Evolutionary conservation across 768 basidiomycete genomes (phyloP), one percentile per base, ranked within the genome.

Genomic region (Imleria badia): DNA sequence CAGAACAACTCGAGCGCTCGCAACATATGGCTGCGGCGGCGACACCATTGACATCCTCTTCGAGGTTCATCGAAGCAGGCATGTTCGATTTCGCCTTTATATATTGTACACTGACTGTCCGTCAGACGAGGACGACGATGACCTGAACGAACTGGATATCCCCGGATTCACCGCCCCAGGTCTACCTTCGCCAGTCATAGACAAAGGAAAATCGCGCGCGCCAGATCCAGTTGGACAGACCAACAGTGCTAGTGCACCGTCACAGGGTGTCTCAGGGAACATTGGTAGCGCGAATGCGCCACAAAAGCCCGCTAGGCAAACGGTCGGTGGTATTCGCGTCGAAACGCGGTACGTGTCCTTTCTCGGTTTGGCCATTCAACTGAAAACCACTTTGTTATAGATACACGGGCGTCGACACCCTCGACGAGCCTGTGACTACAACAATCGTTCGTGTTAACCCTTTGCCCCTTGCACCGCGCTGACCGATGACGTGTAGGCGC

Each of bases 401-500:
- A 61, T 91, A 86, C 70, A 79, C 91, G n/a, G 90, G 89, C 11
- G 79, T 77, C 10, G 91, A 95, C 63, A 97, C 95, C 0, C 79
- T 98, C 31, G 95, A 98, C 64, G 95, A 98, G 69, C 94, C 95
- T 5, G 81, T 98, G 17, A 82, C 86, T 6, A 80, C 81, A 31
- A 98, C 95, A 1, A 94, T 98, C 55, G 95, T 94, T 61, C 52
- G 89, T 72, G n/a, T 33, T 14, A 19, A 29, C 44, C 55, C 35
- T 62, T 53, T n/a, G 5, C 35, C 42, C 48, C 43, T 29, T 48
- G 15, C 45, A 13, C 14, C n/a, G 2, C 43, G 41, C 55, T 65
- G 19, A 66, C 46, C 30, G 9, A 40, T 51, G 50, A 52, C 49
- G 34, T 34, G 41, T 61, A 98, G 95, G 84, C 84, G 64, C 86